These are phyloP conservation scores for Diplosphaera chodatii DNA, from an alignment of 139 green algal genomes.

Conservation along the genomic window DNA sequence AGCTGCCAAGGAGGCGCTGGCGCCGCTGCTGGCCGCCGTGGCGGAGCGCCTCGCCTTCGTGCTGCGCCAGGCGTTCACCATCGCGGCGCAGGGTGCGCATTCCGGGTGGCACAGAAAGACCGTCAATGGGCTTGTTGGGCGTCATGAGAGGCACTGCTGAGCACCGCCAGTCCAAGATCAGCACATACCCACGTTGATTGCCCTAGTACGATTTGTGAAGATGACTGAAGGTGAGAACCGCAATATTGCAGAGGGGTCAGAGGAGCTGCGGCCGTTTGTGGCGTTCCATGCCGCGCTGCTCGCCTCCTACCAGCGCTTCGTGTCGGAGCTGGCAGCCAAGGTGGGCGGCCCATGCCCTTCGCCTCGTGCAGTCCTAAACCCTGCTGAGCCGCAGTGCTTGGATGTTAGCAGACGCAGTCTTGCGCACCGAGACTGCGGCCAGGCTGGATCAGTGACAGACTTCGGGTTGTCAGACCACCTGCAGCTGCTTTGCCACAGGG, in stretches of 20 bases:
- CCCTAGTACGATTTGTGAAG: no score
- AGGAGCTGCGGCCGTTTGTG: constrained; percentile 60
- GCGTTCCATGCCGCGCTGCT: constrained; percentile 72
- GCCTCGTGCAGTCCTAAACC: neutral
- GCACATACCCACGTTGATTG: no score
- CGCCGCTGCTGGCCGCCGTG: constrained; percentile 72
- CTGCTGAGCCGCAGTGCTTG: no score
- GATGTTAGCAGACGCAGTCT: no score
- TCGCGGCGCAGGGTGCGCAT: constrained; percentile 46
- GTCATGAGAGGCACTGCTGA: no score
- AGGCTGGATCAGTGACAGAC: no score
- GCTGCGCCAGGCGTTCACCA: constrained; percentile 61
- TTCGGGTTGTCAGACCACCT: no score
- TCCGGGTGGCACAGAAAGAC: no score
- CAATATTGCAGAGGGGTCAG: neutral
- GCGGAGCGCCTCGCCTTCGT: constrained; percentile 66
- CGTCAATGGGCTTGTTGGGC: no score
- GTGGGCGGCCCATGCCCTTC: neutral
- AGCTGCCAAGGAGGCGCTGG: constrained; percentile 59
- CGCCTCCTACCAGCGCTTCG: constrained; percentile 59
- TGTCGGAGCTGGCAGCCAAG: constrained; percentile 52
- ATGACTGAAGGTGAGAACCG: no score
- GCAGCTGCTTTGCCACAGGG: constrained; percentile 29
- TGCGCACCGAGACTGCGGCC: no score
- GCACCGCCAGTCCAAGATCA: no score